Evolutionary conservation across 2,329 filamentous ascomycete species (phyloP), one percentile per base, ranked within the genome.

Genomic region (Botrytis medusae): DNA sequence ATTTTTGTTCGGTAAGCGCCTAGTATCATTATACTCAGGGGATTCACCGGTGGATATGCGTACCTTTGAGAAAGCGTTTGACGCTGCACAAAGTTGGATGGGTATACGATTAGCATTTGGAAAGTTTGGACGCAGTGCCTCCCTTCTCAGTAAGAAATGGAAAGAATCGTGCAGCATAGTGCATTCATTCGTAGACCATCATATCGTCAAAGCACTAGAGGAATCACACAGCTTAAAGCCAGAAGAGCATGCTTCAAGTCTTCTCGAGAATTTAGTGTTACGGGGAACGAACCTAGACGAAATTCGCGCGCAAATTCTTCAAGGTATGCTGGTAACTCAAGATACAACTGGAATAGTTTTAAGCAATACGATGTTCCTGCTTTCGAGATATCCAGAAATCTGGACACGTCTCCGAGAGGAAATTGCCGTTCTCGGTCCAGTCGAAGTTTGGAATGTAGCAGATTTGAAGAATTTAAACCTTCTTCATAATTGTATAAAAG

Each of bases 331-430:
- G 16, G 71, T 61, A 2, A 69, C 71, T 0, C 62, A 72, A 22
- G 71, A 72, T 32, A 72, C 71, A 54, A 72, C 71, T 16, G 51
- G 51, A 4, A 69, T 72, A 37, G 51, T 72, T 22, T 29, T 72
- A 5, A 72, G 71, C 25, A 72, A 72, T 32, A 60, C 51, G 8
- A 42, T 72, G 20, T 69, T 69, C 10, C 18, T 69, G 12, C n/a
- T 72, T 4, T 69, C 71, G 9, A 51, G 72, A 20, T 7, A 22
- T 22, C 42, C 57, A 0, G 0, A 34, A 22, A 8, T 73, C 12
- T 73, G 59, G 65, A 12, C 48, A 16, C 44, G 44, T 4, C 37
- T 73, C 4, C 44, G 65, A 25, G 46, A 44, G 12, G 65, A 73
- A 40, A 14, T 72, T 29, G 14, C 8, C 1, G 16, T 20, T 18